Conservation (phyloP, 805 yeast genomes). For the Teunomyces aglyptinius region DNA sequence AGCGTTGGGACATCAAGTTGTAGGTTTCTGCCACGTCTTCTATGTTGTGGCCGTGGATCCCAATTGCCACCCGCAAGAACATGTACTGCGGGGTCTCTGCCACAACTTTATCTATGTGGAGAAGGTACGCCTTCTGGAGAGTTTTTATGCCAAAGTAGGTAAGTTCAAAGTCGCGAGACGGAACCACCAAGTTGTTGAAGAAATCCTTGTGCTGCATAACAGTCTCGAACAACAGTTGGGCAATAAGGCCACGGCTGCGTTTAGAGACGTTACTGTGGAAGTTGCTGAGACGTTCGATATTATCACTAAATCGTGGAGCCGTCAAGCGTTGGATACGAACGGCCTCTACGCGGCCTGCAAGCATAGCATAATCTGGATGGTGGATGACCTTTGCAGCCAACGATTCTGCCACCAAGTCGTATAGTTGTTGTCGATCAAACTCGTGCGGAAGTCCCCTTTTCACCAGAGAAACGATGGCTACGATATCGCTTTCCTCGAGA, state of each 20-base stretch:
- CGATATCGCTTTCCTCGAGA: conserved; percentile 1
- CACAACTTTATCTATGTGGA: conserved; percentile 50
- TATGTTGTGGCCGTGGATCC: conserved; percentile 75
- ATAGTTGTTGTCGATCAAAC: conserved; percentile 19
- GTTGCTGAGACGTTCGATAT: conserved; percentile 17
- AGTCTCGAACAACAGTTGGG: conserved; percentile 59
- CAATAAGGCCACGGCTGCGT: conserved; percentile 43
- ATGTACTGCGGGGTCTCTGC: conserved; percentile 91
- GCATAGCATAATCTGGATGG: conserved; percentile 35
- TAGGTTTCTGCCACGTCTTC: conserved; percentile 76
- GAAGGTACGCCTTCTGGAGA: conserved; percentile 80
- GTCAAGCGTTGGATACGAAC: conserved; percentile 22
- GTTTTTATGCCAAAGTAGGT: conserved; percentile 91
- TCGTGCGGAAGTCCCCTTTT: conserved; percentile 11
- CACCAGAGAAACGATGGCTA: conserved; percentile 7
- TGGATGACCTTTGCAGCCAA: conserved; percentile 31
- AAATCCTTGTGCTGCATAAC: conserved; percentile 64
- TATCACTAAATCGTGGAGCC: conserved; percentile 22
- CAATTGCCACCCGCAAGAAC: conserved; percentile 88
- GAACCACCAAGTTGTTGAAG: conserved; percentile 70
- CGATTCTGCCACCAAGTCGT: conserved; percentile 30
- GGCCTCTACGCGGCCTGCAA: conserved; percentile 40
- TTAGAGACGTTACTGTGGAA: conserved; percentile 11
- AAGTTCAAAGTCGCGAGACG: conserved; percentile 73
- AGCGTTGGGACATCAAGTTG: conserved; percentile 79